A percentile compares a stretch with the other conserved stretches of the same genome.
These are phyloP conservation scores for Neurospora sp. DNA, from an alignment of 495 filamentous ascomycete genomes.

Conservation along the genomic window DNA sequence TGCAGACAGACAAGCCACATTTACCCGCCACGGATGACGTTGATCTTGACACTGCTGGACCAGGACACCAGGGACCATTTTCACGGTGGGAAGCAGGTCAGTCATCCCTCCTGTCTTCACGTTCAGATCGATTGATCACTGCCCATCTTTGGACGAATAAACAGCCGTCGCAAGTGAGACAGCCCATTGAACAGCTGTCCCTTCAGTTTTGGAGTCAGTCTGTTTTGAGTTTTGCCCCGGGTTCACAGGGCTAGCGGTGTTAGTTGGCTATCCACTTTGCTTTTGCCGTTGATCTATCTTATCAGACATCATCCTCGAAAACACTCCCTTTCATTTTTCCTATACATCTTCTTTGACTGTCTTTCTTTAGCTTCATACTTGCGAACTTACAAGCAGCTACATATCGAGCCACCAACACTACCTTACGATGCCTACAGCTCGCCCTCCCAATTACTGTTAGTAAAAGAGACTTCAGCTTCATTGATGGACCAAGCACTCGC, in stretches of 20 bases:
- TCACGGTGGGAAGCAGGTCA: background rate
- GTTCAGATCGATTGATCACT: background rate
- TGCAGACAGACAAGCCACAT: slow-evolving; percentile 19
- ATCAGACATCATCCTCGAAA: background rate
- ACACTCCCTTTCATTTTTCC: background rate
- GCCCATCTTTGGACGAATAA: background rate
- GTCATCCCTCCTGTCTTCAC: background rate
- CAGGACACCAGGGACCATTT: background rate
- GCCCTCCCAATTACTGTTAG: slow-evolving; percentile 46
- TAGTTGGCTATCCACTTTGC: background rate
- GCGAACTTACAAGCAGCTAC: background rate
- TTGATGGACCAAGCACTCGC: background rate
- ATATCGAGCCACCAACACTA: background rate
- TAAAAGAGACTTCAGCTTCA: background rate
- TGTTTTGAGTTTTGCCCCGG: background rate
- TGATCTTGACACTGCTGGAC: background rate
- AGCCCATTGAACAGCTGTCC: background rate
- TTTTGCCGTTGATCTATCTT: background rate
- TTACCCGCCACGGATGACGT: slow-evolving; percentile 33
- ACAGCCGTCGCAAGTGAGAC: background rate
- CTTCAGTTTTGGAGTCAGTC: background rate
- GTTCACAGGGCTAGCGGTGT: background rate
- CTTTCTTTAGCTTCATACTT: background rate
- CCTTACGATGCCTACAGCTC: slow-evolving; percentile 26
- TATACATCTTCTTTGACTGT: background rate